Evolutionary conservation across 768 basidiomycete species (phyloP).

Genomic region (Lepiota subincarnata): DNA sequence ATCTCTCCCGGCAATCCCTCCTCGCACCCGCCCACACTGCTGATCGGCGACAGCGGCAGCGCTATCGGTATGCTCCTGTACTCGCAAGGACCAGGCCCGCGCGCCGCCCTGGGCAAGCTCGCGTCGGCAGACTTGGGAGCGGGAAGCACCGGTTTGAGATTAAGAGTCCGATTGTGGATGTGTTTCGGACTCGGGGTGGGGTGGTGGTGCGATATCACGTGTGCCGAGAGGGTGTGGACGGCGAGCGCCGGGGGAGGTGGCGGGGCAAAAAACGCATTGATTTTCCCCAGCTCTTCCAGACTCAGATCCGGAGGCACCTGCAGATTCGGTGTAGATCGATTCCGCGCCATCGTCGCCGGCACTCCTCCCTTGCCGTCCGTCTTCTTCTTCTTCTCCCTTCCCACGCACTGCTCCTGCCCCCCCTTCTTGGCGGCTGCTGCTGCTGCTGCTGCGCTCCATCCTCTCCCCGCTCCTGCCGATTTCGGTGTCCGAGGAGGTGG

Average conservation of each 20-base stretch:
- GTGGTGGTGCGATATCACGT: neutral
- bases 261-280: slow-evolving; percentile 10
- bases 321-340: slow-evolving; percentile 8
- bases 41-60: slow-evolving; percentile 8
- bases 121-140: neutral
- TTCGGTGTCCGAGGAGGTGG: neutral
- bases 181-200: neutral
- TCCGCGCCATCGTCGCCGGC: neutral
- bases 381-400: neutral
- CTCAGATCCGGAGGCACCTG: neutral
- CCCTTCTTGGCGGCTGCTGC: neutral
- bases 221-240: neutral
- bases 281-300: slow-evolving; percentile 7
- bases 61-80: neutral
- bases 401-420: neutral
- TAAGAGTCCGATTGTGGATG: neutral
- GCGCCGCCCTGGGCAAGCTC: neutral
- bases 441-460: neutral
- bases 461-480: neutral
- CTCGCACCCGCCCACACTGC: neutral
- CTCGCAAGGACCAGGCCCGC: neutral
- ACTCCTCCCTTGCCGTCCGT: neutral
- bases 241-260: neutral
- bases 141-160: neutral
- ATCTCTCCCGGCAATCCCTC: slow-evolving; percentile 2